Evolutionary conservation across 1,139 yeast genomes (phyloP).

Genomic region (Pneumocystis canis): DNA sequence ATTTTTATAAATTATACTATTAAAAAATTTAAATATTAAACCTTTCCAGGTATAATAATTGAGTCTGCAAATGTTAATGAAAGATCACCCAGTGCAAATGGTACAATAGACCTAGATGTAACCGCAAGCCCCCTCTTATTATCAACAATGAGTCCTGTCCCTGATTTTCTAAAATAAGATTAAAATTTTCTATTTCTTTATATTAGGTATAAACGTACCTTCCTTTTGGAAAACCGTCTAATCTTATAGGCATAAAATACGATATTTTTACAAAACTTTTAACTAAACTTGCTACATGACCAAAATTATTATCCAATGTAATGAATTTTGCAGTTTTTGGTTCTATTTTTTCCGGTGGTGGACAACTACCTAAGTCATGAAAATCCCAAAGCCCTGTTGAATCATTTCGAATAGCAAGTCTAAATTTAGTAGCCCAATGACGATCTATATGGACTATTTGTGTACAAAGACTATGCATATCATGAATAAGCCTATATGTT

Average conservation of each 20-base stretch:
- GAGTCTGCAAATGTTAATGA: constrained; percentile 75
- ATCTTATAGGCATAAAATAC: constrained; percentile 47
- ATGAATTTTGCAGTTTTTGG: constrained; percentile 58
- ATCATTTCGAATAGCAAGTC: constrained; percentile 65
- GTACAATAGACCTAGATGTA: constrained; percentile 64
- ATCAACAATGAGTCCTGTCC: constrained; percentile 71
- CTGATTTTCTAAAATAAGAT: constrained; percentile 33
- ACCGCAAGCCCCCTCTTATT: constrained; percentile 65
- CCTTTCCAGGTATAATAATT: constrained; percentile 63
- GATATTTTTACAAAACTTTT: constrained; percentile 56
- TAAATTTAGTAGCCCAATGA: constrained; percentile 67
- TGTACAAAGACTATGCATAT: constrained; percentile 53
- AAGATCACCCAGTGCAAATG: constrained; percentile 74
- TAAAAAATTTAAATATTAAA: constrained; percentile 19
- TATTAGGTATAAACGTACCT: background rate
- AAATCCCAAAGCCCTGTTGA: constrained; percentile 80
- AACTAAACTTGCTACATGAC: constrained; percentile 41
- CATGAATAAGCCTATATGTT: constrained; percentile 63
- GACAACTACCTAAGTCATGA: constrained; percentile 48
- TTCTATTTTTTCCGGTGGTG: constrained; percentile 34
- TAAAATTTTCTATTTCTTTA: background rate
- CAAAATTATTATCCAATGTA: constrained; percentile 49
- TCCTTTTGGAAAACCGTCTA: constrained; percentile 56
- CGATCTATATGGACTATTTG: constrained; percentile 60
- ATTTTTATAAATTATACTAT: background rate